Percentiles rank a stretch among this genome's conserved stretches.
Evolutionary conservation across 23 red algal genomes (phyloP).

Genomic region (Gracilaria domingensis): DNA sequence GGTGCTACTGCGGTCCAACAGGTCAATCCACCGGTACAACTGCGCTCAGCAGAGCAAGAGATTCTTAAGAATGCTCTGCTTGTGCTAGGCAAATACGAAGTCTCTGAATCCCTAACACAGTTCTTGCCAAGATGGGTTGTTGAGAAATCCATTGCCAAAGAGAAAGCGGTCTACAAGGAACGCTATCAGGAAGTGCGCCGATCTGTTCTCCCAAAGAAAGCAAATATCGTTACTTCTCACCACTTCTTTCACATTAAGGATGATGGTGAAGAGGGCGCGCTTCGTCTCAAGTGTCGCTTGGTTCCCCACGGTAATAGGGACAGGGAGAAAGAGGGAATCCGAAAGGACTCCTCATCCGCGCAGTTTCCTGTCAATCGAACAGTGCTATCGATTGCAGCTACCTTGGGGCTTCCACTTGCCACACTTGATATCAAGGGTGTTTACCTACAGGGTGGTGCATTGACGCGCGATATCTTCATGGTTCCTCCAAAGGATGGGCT

Average conservation of each 20-base stretch:
- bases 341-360: constrained; percentile 42
- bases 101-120: background rate
- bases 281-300: constrained; percentile 3
- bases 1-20: too few species aligned
- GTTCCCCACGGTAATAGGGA: constrained; percentile 21
- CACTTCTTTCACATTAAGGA: constrained; percentile 45
- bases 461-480: constrained; percentile 6
- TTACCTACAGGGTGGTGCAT: too few species aligned
- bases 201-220: background rate
- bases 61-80: background rate
- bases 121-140: constrained; percentile 28
- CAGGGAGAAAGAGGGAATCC: constrained; percentile 14
- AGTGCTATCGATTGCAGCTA: constrained; percentile 22
- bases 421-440: constrained; percentile 50
- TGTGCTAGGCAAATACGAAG: background rate
- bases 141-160: background rate
- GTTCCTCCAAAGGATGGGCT: too few species aligned
- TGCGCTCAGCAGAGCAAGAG: background rate
- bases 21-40: background rate
- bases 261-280: constrained; percentile 15
- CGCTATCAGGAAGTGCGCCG: background rate
- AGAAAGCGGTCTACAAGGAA: constrained; percentile 2
- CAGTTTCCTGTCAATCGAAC: constrained; percentile 28
- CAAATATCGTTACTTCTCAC: constrained; percentile 23
- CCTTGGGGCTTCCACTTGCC: constrained; percentile 1